Conservation (phyloP, 2,329 filamentous ascomycete genomes). For the Stagonosporopsis cucurbitacearum region DNA sequence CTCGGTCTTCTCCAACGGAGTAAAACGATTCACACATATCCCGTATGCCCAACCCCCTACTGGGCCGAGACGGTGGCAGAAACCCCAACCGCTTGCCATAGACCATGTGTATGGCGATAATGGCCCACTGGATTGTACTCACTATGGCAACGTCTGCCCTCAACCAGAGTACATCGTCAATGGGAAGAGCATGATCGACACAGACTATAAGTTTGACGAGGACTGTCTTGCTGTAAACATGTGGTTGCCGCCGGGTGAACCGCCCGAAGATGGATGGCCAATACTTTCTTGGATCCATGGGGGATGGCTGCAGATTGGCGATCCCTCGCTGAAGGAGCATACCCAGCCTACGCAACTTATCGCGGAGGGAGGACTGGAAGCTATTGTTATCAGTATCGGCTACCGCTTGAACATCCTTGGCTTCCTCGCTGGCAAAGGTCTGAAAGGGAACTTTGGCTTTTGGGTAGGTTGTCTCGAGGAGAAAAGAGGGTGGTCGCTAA, state of each 20-base stretch:
- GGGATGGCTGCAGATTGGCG: constrained; percentile 13
- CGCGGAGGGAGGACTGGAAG: constrained; percentile 7
- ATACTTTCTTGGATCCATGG: constrained; percentile 15
- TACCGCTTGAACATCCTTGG: constrained; percentile 19
- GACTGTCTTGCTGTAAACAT: constrained; percentile 13
- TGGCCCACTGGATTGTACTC: constrained; percentile 9
- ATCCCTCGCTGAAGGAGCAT: constrained; percentile 7
- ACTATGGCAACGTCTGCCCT: constrained; percentile 11
- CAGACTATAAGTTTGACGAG: constrained; percentile 9
- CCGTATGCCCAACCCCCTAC: constrained; percentile 9
- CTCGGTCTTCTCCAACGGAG: constrained; percentile 5
- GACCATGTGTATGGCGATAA: constrained; percentile 5
- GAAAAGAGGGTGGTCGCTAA: not conserved
- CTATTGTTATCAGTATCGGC: constrained; percentile 14
- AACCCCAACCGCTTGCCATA: constrained; percentile 8
- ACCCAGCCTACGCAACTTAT: constrained; percentile 14
- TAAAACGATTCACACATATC: constrained; percentile 10
- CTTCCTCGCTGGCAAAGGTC: constrained; percentile 11
- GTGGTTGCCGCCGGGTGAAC: constrained; percentile 7
- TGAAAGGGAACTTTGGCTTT: constrained; percentile 14
- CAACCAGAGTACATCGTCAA: constrained; percentile 11
- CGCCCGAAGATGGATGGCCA: constrained; percentile 10
- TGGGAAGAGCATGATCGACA: constrained; percentile 3
- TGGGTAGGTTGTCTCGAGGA: not conserved
- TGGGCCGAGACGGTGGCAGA: constrained; percentile 8